phyloP scores from a whole-genome alignment of 139 green algal genomes.

The Chlamydomonas sp. region DNA sequence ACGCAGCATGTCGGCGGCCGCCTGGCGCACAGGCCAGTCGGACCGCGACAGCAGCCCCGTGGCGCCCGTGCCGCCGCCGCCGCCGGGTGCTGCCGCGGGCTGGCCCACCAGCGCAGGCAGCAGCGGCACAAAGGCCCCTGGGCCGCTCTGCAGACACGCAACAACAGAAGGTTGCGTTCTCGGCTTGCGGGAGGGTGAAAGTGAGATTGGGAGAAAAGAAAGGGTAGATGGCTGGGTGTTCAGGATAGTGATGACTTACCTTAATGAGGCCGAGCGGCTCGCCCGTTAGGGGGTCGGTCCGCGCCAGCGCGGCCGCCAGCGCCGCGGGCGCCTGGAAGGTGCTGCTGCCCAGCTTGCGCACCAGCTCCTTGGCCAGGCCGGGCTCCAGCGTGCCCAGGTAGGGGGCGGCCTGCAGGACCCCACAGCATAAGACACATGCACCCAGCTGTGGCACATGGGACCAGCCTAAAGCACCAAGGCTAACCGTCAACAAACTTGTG shows the following conservation, averaged over 20 bases:
- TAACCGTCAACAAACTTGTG: not conserved
- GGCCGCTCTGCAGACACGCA: constrained; percentile 32
- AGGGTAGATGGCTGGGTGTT: not conserved
- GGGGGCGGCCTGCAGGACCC: constrained; percentile 37
- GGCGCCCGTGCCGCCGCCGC: constrained; percentile 1
- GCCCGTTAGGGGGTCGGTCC: constrained; percentile 6
- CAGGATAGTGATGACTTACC: constrained; percentile 3
- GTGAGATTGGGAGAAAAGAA: not conserved
- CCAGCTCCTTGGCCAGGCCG: constrained; percentile 39
- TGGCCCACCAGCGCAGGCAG: constrained; percentile 48
- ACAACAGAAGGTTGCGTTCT: not conserved
- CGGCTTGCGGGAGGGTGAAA: not conserved
- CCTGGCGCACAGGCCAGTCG: constrained; percentile 54
- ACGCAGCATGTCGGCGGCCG: constrained; percentile 50
- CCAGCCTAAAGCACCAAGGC: not conserved
- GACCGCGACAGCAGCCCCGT: constrained; percentile 34
- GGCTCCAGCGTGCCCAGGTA: constrained; percentile 49
- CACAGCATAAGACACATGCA: not conserved
- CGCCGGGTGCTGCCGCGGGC: not conserved
- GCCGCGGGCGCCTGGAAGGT: constrained; percentile 43
- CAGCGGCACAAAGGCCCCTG: constrained; percentile 43
- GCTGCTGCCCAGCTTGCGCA: constrained; percentile 42
- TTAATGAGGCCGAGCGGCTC: constrained; percentile 45
- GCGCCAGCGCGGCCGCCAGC: constrained; percentile 49
- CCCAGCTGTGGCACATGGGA: not conserved